Base-by-base conservation (phyloP, 2,329 filamentous ascomycete genomes). In the Aplosporella prunicola region DNA sequence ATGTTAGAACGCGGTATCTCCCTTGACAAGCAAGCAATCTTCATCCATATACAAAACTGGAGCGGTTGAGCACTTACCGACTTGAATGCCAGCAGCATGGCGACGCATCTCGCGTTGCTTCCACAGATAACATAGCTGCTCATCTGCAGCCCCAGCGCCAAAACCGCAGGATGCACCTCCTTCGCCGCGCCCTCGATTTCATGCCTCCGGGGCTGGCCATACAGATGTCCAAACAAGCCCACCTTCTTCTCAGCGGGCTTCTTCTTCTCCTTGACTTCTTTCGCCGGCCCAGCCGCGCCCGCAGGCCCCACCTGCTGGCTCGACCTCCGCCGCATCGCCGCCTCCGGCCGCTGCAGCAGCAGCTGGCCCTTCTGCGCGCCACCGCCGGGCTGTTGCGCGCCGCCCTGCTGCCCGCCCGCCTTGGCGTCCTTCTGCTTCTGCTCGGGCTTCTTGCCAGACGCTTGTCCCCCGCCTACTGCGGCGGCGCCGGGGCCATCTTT, bases 61-160 rank as follows among this genome's bases (percentile, higher is more conserved):
- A 15, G 4, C 22, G 15, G 10, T 13, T 25, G 4, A 39, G 9
- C 3, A 56, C 66, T 51, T 58, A 87, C 86, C 67, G 81, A 78
- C 58, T 93, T 93, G 57, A 98, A 93, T 2, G 85, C 87, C 46
- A 91, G 64, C 30, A 98, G 67, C 50, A 87, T 96, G 20, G 85
- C 82, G 45, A 94, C 80, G 51, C 93, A 80, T 46, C 91, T 75
- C 29, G 86, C 82, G 57, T 82, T 93, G 55, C 86, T 93, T 47
- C 93, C 91, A 51, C 82, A 87, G 42, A 98, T 78, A 24, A 79
- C 74, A 61, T 95, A 96, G 43, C 79, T 80, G 50, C 81, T 82
- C 72, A 96, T 87, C 61, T 95, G 85, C 57, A 96, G 75, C 7
- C 89, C 91, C 31, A 96, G 67, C 1, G 82, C 78, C 46, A 95